phyloP scores from a whole-genome alignment of 2,329 filamentous ascomycete species.

The Cercospora zeae-maydis region DNA sequence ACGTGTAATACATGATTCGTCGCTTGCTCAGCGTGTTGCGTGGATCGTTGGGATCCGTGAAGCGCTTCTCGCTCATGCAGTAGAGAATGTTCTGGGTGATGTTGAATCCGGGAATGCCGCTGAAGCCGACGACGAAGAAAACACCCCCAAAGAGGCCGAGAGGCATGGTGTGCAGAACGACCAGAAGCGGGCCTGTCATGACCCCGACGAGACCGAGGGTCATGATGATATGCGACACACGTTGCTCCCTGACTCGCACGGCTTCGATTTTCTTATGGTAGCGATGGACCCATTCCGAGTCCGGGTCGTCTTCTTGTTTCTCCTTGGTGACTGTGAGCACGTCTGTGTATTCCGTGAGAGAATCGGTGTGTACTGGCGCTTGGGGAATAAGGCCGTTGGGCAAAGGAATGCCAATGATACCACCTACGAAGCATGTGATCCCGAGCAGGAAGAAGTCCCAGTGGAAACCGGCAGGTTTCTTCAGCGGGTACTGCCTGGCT shows the following conservation, averaged over 20 bases:
- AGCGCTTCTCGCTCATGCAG: constrained; percentile 46
- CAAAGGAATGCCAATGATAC: constrained; percentile 55
- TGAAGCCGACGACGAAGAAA: constrained; percentile 57
- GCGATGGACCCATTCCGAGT: constrained; percentile 40
- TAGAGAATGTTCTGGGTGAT: constrained; percentile 52
- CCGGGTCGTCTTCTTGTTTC: constrained; percentile 42
- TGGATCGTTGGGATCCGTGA: constrained; percentile 49
- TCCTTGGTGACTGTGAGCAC: constrained; percentile 43
- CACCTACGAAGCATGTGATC: constrained; percentile 53
- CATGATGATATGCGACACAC: constrained; percentile 55
- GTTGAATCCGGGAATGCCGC: constrained; percentile 52
- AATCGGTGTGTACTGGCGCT: constrained; percentile 58
- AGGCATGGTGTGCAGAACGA: constrained; percentile 9
- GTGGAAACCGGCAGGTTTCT: constrained; percentile 59
- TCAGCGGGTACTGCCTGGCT: constrained; percentile 54
- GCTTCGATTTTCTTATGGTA: constrained; percentile 45
- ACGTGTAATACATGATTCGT: constrained; percentile 51
- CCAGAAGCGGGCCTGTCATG: constrained; percentile 52
- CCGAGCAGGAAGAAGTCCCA: constrained; percentile 60
- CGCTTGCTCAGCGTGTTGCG: constrained; percentile 44
- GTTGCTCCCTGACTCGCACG: constrained; percentile 54
- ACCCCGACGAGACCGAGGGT: constrained; percentile 53
- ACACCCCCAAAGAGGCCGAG: constrained; percentile 48
- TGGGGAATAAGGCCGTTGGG: constrained; percentile 59
- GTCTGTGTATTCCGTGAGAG: constrained; percentile 44